Conservation (phyloP, 306 rosid genomes). For the Dryas drummondii region DNA sequence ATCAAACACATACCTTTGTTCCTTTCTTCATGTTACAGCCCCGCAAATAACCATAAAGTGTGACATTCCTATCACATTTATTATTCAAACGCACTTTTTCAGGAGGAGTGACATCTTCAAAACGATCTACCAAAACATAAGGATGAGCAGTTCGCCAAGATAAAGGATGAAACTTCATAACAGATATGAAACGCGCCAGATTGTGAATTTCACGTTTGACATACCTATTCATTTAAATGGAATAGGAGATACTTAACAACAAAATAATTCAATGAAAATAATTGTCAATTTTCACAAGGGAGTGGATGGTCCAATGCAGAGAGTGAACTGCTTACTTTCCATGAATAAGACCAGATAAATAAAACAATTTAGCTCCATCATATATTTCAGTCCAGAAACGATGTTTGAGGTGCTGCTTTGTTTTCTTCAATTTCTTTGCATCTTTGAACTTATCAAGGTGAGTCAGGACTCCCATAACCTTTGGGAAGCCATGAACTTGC, state of each 20-base stretch:
- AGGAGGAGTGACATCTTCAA: conserved; percentile 94
- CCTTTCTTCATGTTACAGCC: conserved; percentile 87
- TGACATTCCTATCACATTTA: conserved; percentile 83
- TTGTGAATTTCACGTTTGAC: conserved; percentile 86
- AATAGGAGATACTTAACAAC: conserved; percentile 1
- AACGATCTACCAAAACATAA: conserved; percentile 81
- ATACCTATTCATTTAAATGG: conserved; percentile 51
- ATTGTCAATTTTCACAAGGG: background rate
- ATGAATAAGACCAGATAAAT: conserved; percentile 83
- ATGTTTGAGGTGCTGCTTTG: conserved; percentile 85
- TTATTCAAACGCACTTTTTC: conserved; percentile 60
- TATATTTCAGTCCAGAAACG: conserved; percentile 94
- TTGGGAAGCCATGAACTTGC: conserved; percentile 92
- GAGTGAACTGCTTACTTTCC: conserved; percentile 68
- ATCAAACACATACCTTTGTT: conserved; percentile 60
- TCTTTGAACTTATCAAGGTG: conserved; percentile 90
- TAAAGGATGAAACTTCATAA: conserved; percentile 89
- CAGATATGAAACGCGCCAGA: conserved; percentile 91
- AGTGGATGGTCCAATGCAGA: conserved; percentile 1
- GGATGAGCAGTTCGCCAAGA: conserved; percentile 93
- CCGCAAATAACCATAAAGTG: conserved; percentile 87
- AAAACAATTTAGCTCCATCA: conserved; percentile 90
- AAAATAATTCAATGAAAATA: too few relatives aligned
- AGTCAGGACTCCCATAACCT: conserved; percentile 97
- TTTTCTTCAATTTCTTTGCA: conserved; percentile 74